Evolutionary conservation across 208 protist species (phyloP).

Genomic region (Trypanosoma congolense): DNA sequence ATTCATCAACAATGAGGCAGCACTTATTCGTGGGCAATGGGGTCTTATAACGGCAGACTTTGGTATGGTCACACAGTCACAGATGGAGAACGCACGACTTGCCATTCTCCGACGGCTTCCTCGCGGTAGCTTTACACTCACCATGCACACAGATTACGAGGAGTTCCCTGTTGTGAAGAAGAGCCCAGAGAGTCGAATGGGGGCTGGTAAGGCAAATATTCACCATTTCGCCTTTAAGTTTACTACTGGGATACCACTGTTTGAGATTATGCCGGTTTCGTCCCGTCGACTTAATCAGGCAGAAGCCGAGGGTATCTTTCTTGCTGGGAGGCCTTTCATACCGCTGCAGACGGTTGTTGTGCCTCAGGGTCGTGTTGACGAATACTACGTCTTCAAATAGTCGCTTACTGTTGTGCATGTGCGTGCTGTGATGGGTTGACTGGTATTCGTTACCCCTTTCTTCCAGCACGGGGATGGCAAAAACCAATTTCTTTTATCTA

Average conservation of each 20-base stretch:
- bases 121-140: slow-evolving; percentile 74
- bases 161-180: slow-evolving; percentile 88
- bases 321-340: slow-evolving; percentile 74
- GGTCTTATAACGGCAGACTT: slow-evolving; percentile 87
- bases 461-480: too few species aligned
- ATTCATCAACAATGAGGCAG: slow-evolving; percentile 88
- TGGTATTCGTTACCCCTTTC: too few species aligned
- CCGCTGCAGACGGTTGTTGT: slow-evolving; percentile 86
- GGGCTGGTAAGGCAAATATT: slow-evolving; percentile 85
- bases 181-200: slow-evolving; percentile 87
- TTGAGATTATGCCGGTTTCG: slow-evolving; percentile 71
- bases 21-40: slow-evolving; percentile 74
- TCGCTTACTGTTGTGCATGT: background rate
- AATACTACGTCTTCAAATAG: slow-evolving; percentile 89
- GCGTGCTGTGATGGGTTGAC: too few species aligned
- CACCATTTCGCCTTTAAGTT: slow-evolving; percentile 91
- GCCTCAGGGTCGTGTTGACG: slow-evolving; percentile 84
- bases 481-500: too few species aligned
- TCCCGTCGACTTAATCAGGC: slow-evolving; percentile 75
- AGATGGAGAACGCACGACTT: slow-evolving; percentile 83
- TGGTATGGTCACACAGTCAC: slow-evolving; percentile 86
- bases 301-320: slow-evolving; percentile 87
- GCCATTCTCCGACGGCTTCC: slow-evolving; percentile 84
- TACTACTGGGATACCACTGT: slow-evolving; percentile 83
- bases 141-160: slow-evolving; percentile 88